Evolutionary conservation across 306 rosid species (phyloP), one percentile per base, ranked within the genome.

Genomic region (Sophora flavescens): DNA sequence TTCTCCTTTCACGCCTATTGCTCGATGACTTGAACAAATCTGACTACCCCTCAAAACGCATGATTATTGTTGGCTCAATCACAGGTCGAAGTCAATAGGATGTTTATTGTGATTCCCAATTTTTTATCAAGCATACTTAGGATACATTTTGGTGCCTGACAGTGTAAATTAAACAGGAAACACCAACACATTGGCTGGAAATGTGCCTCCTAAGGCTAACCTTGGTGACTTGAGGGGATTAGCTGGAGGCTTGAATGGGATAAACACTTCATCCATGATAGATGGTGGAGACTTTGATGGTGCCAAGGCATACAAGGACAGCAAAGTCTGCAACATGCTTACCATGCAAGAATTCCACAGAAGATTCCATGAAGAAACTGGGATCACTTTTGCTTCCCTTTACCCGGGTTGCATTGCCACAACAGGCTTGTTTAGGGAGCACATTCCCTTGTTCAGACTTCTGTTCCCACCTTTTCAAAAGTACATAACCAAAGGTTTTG

Each of bases 371-470:
- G 98, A 91, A 75, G 96, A 93, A 61, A 93, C 98, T 7, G 98
- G 98, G n/a, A 72, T 93, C 70, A 85, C 96, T 52, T 91, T 93
- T 60, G 86, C 90, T 76, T 93, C 96, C 77, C 96, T 93, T 69
- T 93, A 93, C 83, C 98, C 98, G 0, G 98, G 98, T 51, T 90
- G 98, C 90, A 93, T 93, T 41, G 98, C 98, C 62, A 90, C 98
- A 6, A 93, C 98, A 5, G 96, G 96, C 79, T 81, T 93, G 89
- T 93, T 93, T 65, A 89, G 98, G 75, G 96, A 90, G 78, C 98
- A 93, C 87, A 90, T 93, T 78, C 95, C 98, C 56, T 75, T 93
- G 87, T 93, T 93, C 87, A 86, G 94, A 75, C 62, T 85, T 53
- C 89, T 93, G 10, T 93, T 93, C 88, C 98, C 98, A 64, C 95